Base-by-base conservation (phyloP, 805 yeast genomes). In the Lachancea fermentati region DNA sequence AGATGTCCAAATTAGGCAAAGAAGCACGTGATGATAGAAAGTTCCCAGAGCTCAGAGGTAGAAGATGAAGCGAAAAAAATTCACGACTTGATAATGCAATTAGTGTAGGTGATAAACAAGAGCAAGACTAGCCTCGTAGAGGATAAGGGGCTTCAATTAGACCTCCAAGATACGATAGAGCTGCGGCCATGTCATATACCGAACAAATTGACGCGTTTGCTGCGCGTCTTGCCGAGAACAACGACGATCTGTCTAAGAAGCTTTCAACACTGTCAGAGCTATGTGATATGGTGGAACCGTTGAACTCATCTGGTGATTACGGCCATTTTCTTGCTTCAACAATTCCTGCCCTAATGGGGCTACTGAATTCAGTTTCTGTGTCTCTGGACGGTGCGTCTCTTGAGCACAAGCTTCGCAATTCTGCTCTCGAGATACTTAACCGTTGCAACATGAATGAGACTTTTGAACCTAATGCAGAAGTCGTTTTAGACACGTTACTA, bases 251-350 rank as follows among this genome's bases (percentile, higher is more conserved):
- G 48, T 74, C 75, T 46, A 66, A 75, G 8, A 79, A 79, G 49
- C 82, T 84, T 47, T 69, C 88, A 1, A 75, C 79, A 5, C 74
- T 87, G 31, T 78, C 88, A 4, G 97, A 91, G 60, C 68, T 91
- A 33, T 75, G 93, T 45, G 97, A 91, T 61, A 76, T 87, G 60
- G 73, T 88, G 31, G 97, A 91, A 57, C 75, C 87, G 2, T 83
- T 85, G 62, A 82, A 82, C 46, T 83, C 86, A 7, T 76, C 87
- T 4, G 78, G 78, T 16, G 97, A 89, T 51, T 87, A 88, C 60
- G 88, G 82, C 45, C 73, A 76, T 52, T 87, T 88, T 54, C 67
- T 89, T 33, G 69, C 77, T 43, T 75, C 73, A 47, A 62, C 87
- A 51, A 62, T 89, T 36, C 95, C 96, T 1, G 73, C 80, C 11